These are phyloP conservation scores for Cutaneotrichosporon dermatis DNA, from an alignment of 1,284 basidiomycete genomes.

Conservation along the genomic window DNA sequence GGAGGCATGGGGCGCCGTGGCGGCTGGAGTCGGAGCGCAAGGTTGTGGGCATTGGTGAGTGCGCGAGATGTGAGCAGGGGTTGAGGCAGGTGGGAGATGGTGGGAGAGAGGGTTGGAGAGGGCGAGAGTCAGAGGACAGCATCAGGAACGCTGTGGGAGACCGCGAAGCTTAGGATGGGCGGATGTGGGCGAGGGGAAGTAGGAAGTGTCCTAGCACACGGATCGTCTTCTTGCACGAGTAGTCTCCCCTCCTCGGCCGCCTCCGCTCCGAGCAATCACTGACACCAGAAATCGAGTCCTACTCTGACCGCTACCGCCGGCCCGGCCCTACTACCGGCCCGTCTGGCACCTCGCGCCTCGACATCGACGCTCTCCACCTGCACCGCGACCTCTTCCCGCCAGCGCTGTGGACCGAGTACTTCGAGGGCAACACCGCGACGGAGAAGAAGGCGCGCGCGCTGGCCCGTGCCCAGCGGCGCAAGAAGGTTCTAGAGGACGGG, in stretches of 20 bases:
- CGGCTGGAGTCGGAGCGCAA: conserved; percentile 38
- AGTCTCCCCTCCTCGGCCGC: too few species aligned
- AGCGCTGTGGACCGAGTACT: conserved; percentile 44
- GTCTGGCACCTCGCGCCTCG: conserved; percentile 19
- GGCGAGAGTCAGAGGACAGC: too few species aligned
- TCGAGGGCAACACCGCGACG: conserved; percentile 26
- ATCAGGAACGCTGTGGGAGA: too few species aligned
- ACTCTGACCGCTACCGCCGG: conserved; percentile 37
- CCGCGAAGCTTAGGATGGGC: too few species aligned
- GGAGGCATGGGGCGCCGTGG: conserved; percentile 30
- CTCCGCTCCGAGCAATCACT: not conserved
- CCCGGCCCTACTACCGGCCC: conserved; percentile 4
- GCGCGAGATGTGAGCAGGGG: not conserved
- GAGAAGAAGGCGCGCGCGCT: conserved; percentile 4
- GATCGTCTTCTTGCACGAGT: too few species aligned
- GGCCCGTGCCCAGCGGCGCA: conserved; percentile 6
- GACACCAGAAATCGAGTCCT: conserved; percentile 45
- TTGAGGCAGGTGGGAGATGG: not conserved
- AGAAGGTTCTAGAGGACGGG: conserved; percentile 10
- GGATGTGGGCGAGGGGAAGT: too few species aligned
- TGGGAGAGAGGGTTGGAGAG: too few species aligned
- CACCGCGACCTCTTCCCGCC: conserved; percentile 41
- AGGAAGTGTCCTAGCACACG: too few species aligned
- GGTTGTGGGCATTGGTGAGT: conserved; percentile 41
- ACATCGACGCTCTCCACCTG: conserved; percentile 38